Evolutionary conservation across 179 eudicot genomes (phyloP), one percentile per base, ranked within the genome.

Genomic region (Beta corolliflora): DNA sequence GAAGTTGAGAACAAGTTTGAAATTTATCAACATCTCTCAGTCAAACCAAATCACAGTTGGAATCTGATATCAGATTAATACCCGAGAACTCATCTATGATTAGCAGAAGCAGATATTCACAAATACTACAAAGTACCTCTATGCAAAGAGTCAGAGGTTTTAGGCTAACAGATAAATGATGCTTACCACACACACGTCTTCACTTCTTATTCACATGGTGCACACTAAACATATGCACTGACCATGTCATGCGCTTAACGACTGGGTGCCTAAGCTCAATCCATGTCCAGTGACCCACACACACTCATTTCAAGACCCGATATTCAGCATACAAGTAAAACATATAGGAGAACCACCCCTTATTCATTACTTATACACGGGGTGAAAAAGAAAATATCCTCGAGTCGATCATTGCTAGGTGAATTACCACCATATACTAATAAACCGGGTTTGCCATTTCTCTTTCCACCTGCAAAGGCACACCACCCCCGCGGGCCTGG

Each of bases 401-500:
- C 91, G 31, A 95, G 93, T 80, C 98, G 91, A 78, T 95, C 97
- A 84, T 95, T 95, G 73, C 90, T 93, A 44, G 94, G 94, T 0
- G 98, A 93, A 84, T 95, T 95, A 76, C 98, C 97, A 77, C 97
- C 98, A 81, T 91, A 95, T 15, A 95, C 98, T 88, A 93, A 77
- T 85, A 95, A 81, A 12, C 98, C 98, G 12, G 73, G 77, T 55
- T 87, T 77, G 45, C 92, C 92, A 70, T 82, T 79, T 36, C 65
- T 77, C 83, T 76, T 77, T 18, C 89, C 91, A 48, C 89, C 86
- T 0, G 91, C 87, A 81, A 86, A 95, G 0, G 97, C 98, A 59
- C 95, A 92, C 98, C 98, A 95, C 2, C 98, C 98, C 23, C 98
- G 85, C 21, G 95, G 91, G 36, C 98, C 98, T 0, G 98, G 98